These are phyloP conservation scores for Raphanus sativus DNA, from an alignment of 345 rosid genomes.

Conservation along the genomic window DNA sequence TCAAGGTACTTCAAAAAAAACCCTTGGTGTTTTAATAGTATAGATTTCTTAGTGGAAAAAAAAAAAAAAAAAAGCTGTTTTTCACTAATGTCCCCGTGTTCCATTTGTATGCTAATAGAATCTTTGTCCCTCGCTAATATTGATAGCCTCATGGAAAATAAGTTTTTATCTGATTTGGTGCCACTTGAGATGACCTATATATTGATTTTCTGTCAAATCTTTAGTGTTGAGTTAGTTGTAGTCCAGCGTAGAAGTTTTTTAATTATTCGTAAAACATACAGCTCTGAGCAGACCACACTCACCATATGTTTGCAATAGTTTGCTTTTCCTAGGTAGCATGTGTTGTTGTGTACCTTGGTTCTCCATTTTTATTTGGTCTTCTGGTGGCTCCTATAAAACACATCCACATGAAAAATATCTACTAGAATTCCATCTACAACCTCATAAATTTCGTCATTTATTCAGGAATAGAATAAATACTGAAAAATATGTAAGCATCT, in stretches of 20 bases:
- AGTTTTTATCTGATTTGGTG: constrained; percentile 11
- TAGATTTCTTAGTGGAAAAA: too few relatives aligned
- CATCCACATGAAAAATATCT: not conserved
- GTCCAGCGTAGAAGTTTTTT: not conserved
- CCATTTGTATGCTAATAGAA: not conserved
- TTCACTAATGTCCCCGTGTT: not conserved
- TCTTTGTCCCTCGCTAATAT: constrained; percentile 4
- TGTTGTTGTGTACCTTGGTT: constrained; percentile 11
- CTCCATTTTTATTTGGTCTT: constrained; percentile 9
- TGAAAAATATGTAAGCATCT: not conserved
- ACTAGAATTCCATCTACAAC: constrained; percentile 1
- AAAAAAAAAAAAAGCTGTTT: too few relatives aligned
- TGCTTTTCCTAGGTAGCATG: not conserved
- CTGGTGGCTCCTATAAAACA: constrained; percentile 1
- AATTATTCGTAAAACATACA: not conserved
- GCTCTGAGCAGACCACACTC: constrained; percentile 3
- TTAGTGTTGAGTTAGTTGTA: not conserved
- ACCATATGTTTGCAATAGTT: not conserved
- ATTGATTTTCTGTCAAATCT: not conserved
- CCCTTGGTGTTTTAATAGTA: too few relatives aligned
- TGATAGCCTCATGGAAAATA: constrained; percentile 12
- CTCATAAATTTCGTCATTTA: not conserved
- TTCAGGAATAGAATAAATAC: not conserved
- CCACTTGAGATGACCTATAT: constrained; percentile 5
- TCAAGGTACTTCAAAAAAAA: too few relatives aligned